phyloP scores from a whole-genome alignment of 2,329 filamentous ascomycete genomes.

The Alternaria metachromatica region DNA sequence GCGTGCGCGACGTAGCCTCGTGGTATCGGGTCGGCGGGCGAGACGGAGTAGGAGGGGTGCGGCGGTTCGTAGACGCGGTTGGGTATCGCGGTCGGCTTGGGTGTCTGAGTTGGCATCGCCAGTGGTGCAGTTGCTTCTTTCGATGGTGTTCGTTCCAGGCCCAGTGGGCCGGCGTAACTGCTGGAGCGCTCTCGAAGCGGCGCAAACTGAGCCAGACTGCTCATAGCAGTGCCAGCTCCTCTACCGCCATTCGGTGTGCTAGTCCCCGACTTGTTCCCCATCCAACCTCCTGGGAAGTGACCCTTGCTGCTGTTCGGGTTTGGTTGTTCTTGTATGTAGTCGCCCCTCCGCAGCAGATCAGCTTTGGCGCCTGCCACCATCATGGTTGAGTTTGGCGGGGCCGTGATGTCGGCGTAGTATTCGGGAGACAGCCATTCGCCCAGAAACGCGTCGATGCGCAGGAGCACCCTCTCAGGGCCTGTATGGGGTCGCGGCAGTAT shows the following conservation, averaged over 20 bases:
- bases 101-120: conserved; percentile 13
- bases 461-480: conserved; percentile 46
- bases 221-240: conserved; percentile 33
- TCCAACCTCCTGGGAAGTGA: conserved; percentile 65
- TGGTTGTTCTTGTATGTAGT: conserved; percentile 60
- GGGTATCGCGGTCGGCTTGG: conserved; percentile 20
- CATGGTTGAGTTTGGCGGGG: conserved; percentile 82
- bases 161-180: conserved; percentile 41
- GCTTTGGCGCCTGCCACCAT: conserved; percentile 92
- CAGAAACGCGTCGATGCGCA: conserved; percentile 89
- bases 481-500: conserved; percentile 41
- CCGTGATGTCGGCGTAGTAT: conserved; percentile 92
- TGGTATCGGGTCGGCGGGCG: conserved; percentile 80
- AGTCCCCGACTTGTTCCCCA: conserved; percentile 41
- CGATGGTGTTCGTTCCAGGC: conserved; percentile 33
- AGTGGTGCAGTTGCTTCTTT: conserved; percentile 30
- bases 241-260: conserved; percentile 28
- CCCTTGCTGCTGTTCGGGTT: conserved; percentile 50
- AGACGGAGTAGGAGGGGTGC: conserved; percentile 82
- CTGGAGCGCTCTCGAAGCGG: conserved; percentile 57
- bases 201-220: conserved; percentile 48
- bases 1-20: conserved; percentile 89
- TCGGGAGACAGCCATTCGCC: conserved; percentile 94
- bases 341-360: conserved; percentile 78
- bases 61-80: conserved; percentile 71